Evolutionary conservation across 2,329 filamentous ascomycete genomes (phyloP), one percentile per base, ranked within the genome.

Genomic region (Neophaeococcomyces mojaviensis): DNA sequence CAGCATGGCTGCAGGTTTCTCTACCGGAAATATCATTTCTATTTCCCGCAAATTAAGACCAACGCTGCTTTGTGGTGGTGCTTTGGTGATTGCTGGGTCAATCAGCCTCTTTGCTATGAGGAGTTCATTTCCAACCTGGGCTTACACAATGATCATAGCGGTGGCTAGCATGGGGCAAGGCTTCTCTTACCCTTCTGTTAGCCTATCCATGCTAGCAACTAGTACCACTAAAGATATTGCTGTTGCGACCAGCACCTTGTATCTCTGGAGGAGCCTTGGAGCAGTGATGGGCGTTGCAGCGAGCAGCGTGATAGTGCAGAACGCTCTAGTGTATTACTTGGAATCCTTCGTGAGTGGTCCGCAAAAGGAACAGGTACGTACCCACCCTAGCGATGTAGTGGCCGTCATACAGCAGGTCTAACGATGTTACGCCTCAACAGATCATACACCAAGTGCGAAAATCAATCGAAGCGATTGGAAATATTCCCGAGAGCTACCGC

Each of bases 151-250:
- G 9, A 66, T 70, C 47, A 58, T 69, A 15, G 61, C 62, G 0
- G 64, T 66, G 1, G 58, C 62, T 4, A 65, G 62, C 39, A 57
- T 68, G 1, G 67, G 66, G 2, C 64, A 68, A 53, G 68, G 68
- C 3, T 55, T 69, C 4, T n/a, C n/a, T n/a, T n/a, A n/a, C n/a
- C n/a, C n/a, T n/a, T n/a, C n/a, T n/a, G n/a, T n/a, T n/a, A n/a
- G 59, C 60, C 38, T 70, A 68, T 52, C 64, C 2, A 61, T 68
- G 9, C 60, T 71, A 3, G 65, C 67, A 1, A 63, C 64, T 9
- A 69, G 66, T 38, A 59, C 61, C 3, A 63, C 68, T 49, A 64
- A 64, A 28, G 68, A 71, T 9, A 68, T 70, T 49, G 68, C 68
- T 0, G 68, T 70, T 16, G 66, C 69, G 56, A 51, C 47, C 4